Evolutionary conservation across 371 early-diverging fungal species (phyloP).

Genomic region (Blakeslea trispora): DNA sequence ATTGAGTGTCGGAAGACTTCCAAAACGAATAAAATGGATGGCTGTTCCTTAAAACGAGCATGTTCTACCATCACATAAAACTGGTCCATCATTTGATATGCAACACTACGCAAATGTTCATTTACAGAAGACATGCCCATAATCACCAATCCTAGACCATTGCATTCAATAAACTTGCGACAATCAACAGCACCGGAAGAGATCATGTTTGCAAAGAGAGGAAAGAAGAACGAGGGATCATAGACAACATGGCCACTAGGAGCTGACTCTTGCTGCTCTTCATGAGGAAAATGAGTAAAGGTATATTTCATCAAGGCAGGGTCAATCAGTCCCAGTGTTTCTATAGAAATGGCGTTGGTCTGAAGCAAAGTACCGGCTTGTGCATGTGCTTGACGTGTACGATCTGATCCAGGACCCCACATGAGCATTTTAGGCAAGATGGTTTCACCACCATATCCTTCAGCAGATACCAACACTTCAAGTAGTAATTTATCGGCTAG

Average conservation of each 20-base stretch:
- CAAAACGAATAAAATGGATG: slow-evolving; percentile 65
- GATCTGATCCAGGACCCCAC: slow-evolving; percentile 62
- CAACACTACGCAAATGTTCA: slow-evolving; percentile 58
- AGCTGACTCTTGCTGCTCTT: slow-evolving; percentile 6
- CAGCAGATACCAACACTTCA: slow-evolving; percentile 49
- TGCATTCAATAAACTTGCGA: slow-evolving; percentile 67
- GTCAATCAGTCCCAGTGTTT: slow-evolving; percentile 68
- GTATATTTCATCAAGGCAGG: slow-evolving; percentile 66
- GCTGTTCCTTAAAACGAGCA: slow-evolving; percentile 62
- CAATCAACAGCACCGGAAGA: slow-evolving; percentile 59
- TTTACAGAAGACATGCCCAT: slow-evolving; percentile 61
- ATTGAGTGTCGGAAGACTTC: slow-evolving; percentile 73
- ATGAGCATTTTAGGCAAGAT: slow-evolving; percentile 52
- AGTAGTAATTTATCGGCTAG: slow-evolving; percentile 53
- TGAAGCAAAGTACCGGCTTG: slow-evolving; percentile 43
- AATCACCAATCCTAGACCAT: slow-evolving; percentile 68
- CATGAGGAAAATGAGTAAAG: slow-evolving; percentile 57
- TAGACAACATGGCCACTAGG: slow-evolving; percentile 36
- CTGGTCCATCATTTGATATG: slow-evolving; percentile 68
- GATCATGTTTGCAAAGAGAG: slow-evolving; percentile 66
- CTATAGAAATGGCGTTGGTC: slow-evolving; percentile 42
- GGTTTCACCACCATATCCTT: slow-evolving; percentile 47
- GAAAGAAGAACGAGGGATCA: slow-evolving; percentile 73
- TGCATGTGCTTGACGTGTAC: slow-evolving; percentile 41
- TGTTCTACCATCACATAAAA: slow-evolving; percentile 60